Evolutionary conservation across 176 grass and related monocot species (phyloP).

Genomic region (maize (Zea mays)): DNA sequence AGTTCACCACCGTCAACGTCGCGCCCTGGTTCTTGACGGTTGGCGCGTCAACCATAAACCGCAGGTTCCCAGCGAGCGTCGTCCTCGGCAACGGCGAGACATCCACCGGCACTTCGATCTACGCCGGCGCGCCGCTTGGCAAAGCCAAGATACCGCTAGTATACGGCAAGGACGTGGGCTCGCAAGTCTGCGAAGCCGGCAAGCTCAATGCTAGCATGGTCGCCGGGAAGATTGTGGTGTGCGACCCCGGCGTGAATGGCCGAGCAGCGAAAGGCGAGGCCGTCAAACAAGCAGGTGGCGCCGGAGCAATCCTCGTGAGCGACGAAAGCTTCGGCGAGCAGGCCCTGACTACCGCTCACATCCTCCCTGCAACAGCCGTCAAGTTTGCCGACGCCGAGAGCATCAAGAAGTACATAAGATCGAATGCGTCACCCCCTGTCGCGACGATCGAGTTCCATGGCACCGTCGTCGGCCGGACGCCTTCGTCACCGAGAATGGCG

Average conservation of each 20-base stretch:
- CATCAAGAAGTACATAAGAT: slow-evolving; percentile 22
- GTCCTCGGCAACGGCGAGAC: slow-evolving; percentile 44
- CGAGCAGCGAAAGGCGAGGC: slow-evolving; percentile 26
- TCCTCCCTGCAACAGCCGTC: slow-evolving; percentile 22
- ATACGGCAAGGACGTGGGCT: slow-evolving; percentile 30
- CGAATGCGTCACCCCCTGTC: neutral
- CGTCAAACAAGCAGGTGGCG: slow-evolving; percentile 48
- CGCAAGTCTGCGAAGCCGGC: slow-evolving; percentile 13
- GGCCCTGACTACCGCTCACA: neutral
- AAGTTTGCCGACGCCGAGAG: neutral
- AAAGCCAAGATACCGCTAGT: slow-evolving; percentile 16
- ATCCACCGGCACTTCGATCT: slow-evolving; percentile 33
- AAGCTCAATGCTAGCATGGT: slow-evolving; percentile 15
- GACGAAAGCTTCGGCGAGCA: slow-evolving; percentile 15
- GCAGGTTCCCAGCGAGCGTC: slow-evolving; percentile 38
- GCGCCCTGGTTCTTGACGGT: slow-evolving; percentile 69
- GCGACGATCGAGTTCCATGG: slow-evolving; percentile 40
- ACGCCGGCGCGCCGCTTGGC: slow-evolving; percentile 20
- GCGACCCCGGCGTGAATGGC: slow-evolving; percentile 14
- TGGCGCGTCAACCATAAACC: slow-evolving; percentile 53
- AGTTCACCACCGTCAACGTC: slow-evolving; percentile 30
- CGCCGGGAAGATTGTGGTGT: slow-evolving; percentile 58
- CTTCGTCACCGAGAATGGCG: slow-evolving; percentile 32
- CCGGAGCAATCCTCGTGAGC: slow-evolving; percentile 40
- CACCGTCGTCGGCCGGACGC: slow-evolving; percentile 21